A percentile compares a stretch with the other conserved stretches of the same genome.
These are phyloP conservation scores for Scheffersomyces titani DNA, from an alignment of 1,139 yeast species.

Conservation along the genomic window DNA sequence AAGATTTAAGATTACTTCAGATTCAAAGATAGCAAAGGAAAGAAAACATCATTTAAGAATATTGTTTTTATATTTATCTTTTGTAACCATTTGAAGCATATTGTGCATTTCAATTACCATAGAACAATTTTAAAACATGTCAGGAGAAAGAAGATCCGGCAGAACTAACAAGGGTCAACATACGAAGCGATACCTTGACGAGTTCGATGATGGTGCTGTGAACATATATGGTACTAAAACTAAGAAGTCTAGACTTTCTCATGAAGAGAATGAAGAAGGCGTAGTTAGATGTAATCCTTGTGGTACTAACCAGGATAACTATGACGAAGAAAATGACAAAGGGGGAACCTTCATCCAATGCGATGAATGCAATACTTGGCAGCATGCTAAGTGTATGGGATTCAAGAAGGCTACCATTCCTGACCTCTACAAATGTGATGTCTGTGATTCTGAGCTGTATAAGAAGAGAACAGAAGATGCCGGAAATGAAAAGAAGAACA, in stretches of 20 bases:
- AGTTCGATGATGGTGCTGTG: not conserved
- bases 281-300: conserved; percentile 65
- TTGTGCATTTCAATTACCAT: not conserved
- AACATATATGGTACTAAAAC: not conserved
- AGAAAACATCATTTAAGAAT: not conserved
- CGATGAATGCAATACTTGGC: conserved; percentile 81
- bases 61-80: too few species aligned
- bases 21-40: not conserved
- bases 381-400: conserved; percentile 75
- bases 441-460: conserved; percentile 19
- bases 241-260: not conserved
- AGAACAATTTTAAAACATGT: not conserved
- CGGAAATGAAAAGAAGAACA: not conserved
- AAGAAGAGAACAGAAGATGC: not conserved
- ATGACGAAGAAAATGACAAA: conserved; percentile 59
- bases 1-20: not conserved
- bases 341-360: conserved; percentile 77
- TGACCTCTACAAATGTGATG: conserved; percentile 32
- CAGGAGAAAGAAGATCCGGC: conserved; percentile 24
- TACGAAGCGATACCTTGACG: conserved; percentile 29
- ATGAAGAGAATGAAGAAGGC: conserved; percentile 29
- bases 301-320: conserved; percentile 64
- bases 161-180: conserved; percentile 46
- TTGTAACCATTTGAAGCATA: not conserved
- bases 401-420: conserved; percentile 34